phyloP scores from a whole-genome alignment of 129 eudicot species.

The Helianthus tuberosus region DNA sequence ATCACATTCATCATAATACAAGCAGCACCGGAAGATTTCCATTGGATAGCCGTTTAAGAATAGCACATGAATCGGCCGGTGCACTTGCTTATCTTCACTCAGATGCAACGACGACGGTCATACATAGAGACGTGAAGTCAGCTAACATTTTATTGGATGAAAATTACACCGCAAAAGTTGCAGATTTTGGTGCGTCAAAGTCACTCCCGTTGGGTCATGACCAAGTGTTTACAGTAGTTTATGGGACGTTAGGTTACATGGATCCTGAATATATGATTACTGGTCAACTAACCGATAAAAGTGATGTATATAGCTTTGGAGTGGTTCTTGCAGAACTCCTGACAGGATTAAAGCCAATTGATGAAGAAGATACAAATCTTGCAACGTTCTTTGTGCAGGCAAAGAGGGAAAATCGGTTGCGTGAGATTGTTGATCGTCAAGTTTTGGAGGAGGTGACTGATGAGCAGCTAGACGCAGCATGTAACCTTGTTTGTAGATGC shows the following conservation, averaged over 20 bases:
- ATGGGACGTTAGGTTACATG: not conserved
- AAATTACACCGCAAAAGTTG: not conserved
- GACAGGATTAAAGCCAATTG: too few species aligned
- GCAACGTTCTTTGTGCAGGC: not conserved
- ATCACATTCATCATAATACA: not conserved
- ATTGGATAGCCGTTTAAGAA: not conserved
- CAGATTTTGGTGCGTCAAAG: not conserved
- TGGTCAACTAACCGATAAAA: not conserved
- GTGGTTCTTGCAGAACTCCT: too few species aligned
- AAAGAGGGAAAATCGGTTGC: not conserved
- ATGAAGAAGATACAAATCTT: not conserved
- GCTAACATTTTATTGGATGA: not conserved
- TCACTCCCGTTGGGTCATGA: not conserved
- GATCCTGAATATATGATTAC: not conserved
- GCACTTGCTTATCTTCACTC: not conserved
- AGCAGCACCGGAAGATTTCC: not conserved
- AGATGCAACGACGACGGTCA: not conserved
- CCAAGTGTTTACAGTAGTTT: not conserved
- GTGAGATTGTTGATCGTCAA: not conserved
- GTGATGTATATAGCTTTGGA: not conserved
- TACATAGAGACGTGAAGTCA: not conserved
- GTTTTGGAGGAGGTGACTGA: not conserved
- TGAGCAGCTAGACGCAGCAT: not conserved
- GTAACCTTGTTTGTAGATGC: not conserved
- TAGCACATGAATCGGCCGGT: not conserved